Evolutionary conservation across 2,329 filamentous ascomycete species (phyloP), one percentile per base, ranked within the genome.

Genomic region (Sclerotinia borealis): DNA sequence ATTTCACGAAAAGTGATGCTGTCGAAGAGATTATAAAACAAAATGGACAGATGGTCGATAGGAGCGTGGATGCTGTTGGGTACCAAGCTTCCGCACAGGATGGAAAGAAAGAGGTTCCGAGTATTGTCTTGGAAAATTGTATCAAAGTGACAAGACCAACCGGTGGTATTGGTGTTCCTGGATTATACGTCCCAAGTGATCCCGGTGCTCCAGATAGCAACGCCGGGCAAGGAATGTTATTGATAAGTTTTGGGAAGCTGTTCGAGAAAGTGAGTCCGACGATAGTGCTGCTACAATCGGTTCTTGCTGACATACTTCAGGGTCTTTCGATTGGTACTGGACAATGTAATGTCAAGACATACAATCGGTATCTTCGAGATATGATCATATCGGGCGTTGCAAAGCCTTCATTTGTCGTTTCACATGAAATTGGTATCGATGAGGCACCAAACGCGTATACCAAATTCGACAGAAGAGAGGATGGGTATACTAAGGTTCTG

Each of bases 331-430:
- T 89, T 2, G 81, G 83, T 11, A 86, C 83, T 3, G 85, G 85
- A 0, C 85, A 88, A 71, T 88, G 85, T 75, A 89, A 89, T 66
- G 85, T 89, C 68, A 89, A 88, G 74, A 77, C 81, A 0, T 89
- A 89, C 74, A 89, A 89, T 71, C 78, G 85, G 29, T 86, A 88
- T 69, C 75, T 89, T 45, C 79, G 86, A 15, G 85, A 89, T 65
- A 76, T 89, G 69, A 89, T 89, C 68, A 83, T 88, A 49, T 76
- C 83, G 0, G 85, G 86, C 3, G 82, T 81, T 64, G 86, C 86
- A 0, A 87, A 86, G 72, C 86, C 86, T 4, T 85, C 81, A 63
- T 89, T 89, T 68, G 85, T 89, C 1, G 84, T 89, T 8, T 85
- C 82, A 1, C 85, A 89, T 66, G 84, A 88, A 70, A 83, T 88